Percentiles rank a stretch among this genome's conserved stretches.
These are phyloP conservation scores for Bipolaris gigantea DNA, from an alignment of 2,329 filamentous ascomycete species.

Conservation along the genomic window DNA sequence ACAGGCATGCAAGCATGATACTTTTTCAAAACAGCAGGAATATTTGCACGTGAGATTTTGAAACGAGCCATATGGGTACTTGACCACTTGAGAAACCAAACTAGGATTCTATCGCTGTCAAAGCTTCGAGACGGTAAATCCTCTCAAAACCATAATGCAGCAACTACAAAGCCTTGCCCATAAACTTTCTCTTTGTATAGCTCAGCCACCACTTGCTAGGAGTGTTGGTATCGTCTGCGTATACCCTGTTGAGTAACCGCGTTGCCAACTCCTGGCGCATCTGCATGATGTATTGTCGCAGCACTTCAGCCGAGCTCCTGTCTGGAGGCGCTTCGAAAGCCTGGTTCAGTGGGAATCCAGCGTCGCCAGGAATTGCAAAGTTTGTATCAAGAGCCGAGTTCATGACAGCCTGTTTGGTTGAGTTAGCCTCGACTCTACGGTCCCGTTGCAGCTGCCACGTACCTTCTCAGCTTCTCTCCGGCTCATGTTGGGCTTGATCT, in stretches of 20 bases:
- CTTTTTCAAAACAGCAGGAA: background rate
- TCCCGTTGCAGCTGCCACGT: background rate
- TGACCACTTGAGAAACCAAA: background rate
- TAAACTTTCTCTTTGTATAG: constrained; percentile 99
- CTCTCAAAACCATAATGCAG: background rate
- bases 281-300: constrained; percentile 88
- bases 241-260: constrained; percentile 82
- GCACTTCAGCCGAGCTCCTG: constrained; percentile 83
- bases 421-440: background rate
- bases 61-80: background rate
- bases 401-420: constrained; percentile 67
- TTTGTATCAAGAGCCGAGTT: constrained; percentile 90
- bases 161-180: constrained; percentile 72
- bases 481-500: constrained; percentile 76
- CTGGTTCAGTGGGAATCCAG: constrained; percentile 91
- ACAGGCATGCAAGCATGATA: background rate
- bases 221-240: constrained; percentile 67
- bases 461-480: constrained; percentile 69
- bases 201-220: constrained; percentile 93
- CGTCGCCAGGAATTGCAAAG: constrained; percentile 93
- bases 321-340: constrained; percentile 89
- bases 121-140: background rate
- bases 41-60: background rate
- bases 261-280: constrained; percentile 88
- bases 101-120: background rate